These are phyloP conservation scores for Echria macrotheca DNA, from an alignment of 495 filamentous ascomycete genomes.

Conservation along the genomic window DNA sequence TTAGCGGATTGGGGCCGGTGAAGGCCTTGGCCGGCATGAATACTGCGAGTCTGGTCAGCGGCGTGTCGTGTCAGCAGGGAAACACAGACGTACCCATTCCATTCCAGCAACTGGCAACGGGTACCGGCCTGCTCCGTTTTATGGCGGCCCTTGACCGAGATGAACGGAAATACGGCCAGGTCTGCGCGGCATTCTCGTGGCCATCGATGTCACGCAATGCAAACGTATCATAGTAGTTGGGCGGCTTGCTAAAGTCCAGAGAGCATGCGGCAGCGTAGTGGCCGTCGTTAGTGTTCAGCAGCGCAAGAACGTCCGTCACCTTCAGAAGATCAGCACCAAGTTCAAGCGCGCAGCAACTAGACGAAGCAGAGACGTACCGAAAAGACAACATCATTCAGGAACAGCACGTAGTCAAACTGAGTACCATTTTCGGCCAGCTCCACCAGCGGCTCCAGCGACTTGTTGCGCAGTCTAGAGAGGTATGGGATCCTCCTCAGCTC, in stretches of 20 bases:
- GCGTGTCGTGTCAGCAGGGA: neutral
- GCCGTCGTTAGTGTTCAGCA: slow-evolving; percentile 62
- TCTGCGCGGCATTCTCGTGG: slow-evolving; percentile 50
- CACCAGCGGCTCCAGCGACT: slow-evolving; percentile 38
- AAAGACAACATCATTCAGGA: slow-evolving; percentile 67
- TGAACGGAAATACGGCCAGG: slow-evolving; percentile 68
- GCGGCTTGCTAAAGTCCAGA: slow-evolving; percentile 61
- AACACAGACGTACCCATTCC: slow-evolving; percentile 48
- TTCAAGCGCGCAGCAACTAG: neutral
- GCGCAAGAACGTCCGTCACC: slow-evolving; percentile 48
- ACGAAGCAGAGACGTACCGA: slow-evolving; percentile 37
- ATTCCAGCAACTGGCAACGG: slow-evolving; percentile 73
- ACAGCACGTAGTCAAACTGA: slow-evolving; percentile 59
- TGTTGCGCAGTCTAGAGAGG: slow-evolving; percentile 54
- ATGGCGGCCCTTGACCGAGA: slow-evolving; percentile 50
- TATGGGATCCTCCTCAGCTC: slow-evolving; percentile 59
- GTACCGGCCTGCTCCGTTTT: slow-evolving; percentile 48
- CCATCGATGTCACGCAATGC: slow-evolving; percentile 64
- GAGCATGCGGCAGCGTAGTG: slow-evolving; percentile 73
- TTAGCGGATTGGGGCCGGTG: slow-evolving; percentile 32
- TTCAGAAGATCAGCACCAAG: neutral
- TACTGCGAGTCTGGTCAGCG: slow-evolving; percentile 22
- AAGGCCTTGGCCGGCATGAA: slow-evolving; percentile 57
- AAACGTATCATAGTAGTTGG: slow-evolving; percentile 70
- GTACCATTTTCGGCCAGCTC: slow-evolving; percentile 33